Evolutionary conservation across 2,329 filamentous ascomycete species (phyloP).

Genomic region (Paracoccidioides brasiliensis): DNA sequence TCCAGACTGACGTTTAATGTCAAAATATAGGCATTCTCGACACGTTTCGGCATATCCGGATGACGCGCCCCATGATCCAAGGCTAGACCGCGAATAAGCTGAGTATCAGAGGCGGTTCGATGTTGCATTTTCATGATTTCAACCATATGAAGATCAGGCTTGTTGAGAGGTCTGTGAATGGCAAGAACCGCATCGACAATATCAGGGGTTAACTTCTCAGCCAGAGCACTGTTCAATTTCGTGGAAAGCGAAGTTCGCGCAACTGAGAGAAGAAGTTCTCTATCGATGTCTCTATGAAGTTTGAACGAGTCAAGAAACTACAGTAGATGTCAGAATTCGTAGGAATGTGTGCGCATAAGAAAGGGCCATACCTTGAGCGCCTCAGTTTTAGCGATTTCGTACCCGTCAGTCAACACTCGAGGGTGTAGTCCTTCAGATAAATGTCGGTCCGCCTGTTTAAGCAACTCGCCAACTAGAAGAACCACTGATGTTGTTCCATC

Average conservation of each 20-base stretch:
- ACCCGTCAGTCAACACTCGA: slow-evolving; percentile 91
- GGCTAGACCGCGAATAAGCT: slow-evolving; percentile 83
- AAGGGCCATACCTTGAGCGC: slow-evolving; percentile 56
- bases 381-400: slow-evolving; percentile 91
- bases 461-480: slow-evolving; percentile 81
- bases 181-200: slow-evolving; percentile 94
- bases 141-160: slow-evolving; percentile 97
- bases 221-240: slow-evolving; percentile 81
- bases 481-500: slow-evolving; percentile 97
- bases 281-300: slow-evolving; percentile 72
- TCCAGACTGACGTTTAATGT: slow-evolving; percentile 94
- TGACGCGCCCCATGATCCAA: slow-evolving; percentile 92
- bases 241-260: slow-evolving; percentile 89
- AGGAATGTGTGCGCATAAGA: background rate
- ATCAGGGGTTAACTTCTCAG: slow-evolving; percentile 79
- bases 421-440: slow-evolving; percentile 96
- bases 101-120: slow-evolving; percentile 86
- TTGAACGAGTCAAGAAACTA: slow-evolving; percentile 94
- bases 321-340: slow-evolving; percentile 3
- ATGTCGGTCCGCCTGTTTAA: slow-evolving; percentile 95
- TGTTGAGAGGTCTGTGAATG: slow-evolving; percentile 77
- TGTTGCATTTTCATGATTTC: slow-evolving; percentile 99
- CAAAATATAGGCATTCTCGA: slow-evolving; percentile 90
- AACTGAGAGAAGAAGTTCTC: slow-evolving; percentile 84
- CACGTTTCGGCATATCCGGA: slow-evolving; percentile 93